These are phyloP conservation scores for Prunus mume DNA, from an alignment of 306 rosid genomes.

Conservation along the genomic window DNA sequence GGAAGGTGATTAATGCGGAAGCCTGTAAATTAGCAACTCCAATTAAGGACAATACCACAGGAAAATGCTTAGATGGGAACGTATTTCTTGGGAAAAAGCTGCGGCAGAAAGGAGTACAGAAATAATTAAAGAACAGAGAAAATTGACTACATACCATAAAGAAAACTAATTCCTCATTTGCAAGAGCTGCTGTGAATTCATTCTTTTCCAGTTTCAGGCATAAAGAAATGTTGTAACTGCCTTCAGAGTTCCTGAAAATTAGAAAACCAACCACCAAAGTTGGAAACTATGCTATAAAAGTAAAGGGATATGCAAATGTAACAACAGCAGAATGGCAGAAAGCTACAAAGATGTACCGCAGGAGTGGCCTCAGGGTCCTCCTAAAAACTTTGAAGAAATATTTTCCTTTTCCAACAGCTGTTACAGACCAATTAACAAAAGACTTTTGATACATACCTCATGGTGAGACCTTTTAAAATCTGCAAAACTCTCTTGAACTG, in stretches of 20 bases:
- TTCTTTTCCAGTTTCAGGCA: too few relatives aligned
- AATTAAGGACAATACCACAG: conserved; percentile 22
- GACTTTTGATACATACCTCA: conserved; percentile 48
- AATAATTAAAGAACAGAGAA: too few relatives aligned
- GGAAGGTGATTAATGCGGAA: conserved; percentile 70
- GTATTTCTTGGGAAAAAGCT: background rate
- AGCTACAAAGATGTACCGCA: background rate
- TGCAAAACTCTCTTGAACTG: conserved; percentile 42
- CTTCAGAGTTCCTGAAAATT: background rate
- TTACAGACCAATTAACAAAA: conserved; percentile 11
- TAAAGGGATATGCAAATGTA: background rate
- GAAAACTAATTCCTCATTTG: too few relatives aligned
- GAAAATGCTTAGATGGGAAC: background rate
- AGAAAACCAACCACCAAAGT: conserved; percentile 3
- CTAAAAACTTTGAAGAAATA: conserved; percentile 1
- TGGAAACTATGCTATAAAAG: background rate
- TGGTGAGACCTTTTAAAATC: conserved; percentile 66
- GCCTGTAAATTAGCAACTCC: conserved; percentile 50
- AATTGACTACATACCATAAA: too few relatives aligned
- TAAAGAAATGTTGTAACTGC: background rate
- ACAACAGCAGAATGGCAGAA: conserved; percentile 3
- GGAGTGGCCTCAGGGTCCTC: conserved; percentile 17
- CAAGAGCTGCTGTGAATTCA: too few relatives aligned
- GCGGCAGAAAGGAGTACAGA: background rate
- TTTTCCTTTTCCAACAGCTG: conserved; percentile 1